phyloP scores from a whole-genome alignment of 2,329 filamentous ascomycete genomes.

The Cryphonectria parasitica region DNA sequence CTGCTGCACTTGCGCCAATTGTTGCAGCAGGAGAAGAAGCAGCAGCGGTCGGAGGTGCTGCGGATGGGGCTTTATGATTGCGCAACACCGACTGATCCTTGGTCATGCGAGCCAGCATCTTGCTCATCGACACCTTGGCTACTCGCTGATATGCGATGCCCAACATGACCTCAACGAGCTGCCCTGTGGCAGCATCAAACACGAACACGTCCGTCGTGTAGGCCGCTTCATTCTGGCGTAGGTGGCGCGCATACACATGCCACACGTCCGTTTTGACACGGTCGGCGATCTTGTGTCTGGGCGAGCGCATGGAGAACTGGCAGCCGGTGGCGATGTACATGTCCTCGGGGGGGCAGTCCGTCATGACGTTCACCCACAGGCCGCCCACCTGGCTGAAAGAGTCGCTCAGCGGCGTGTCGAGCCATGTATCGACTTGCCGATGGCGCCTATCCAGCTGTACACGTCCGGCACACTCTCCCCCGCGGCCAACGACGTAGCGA shows the following conservation, averaged over 20 bases:
- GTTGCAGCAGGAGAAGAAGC: no score
- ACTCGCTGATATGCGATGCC: slow-evolving; percentile 40
- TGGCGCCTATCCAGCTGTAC: slow-evolving; percentile 30
- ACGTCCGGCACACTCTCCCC: slow-evolving; percentile 37
- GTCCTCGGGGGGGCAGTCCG: slow-evolving; percentile 32
- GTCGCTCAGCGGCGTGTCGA: slow-evolving; percentile 38
- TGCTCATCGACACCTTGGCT: slow-evolving; percentile 36
- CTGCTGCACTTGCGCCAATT: background rate
- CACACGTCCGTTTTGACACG: slow-evolving; percentile 29
- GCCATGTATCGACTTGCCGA: slow-evolving; percentile 27
- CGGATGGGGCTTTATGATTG: background rate
- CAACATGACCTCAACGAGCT: slow-evolving; percentile 39
- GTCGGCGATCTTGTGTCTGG: slow-evolving; percentile 32
- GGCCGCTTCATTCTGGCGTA: slow-evolving; percentile 32
- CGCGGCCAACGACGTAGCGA: slow-evolving; percentile 35
- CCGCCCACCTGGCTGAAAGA: slow-evolving; percentile 42
- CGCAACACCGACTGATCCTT: slow-evolving; percentile 5
- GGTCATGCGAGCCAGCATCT: slow-evolving; percentile 34
- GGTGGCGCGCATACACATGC: slow-evolving; percentile 38
- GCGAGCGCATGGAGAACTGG: slow-evolving; percentile 40
- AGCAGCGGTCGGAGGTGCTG: background rate
- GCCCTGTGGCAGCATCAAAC: slow-evolving; percentile 37
- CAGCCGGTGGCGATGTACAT: slow-evolving; percentile 41
- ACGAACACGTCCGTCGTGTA: slow-evolving; percentile 42
- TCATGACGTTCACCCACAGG: slow-evolving; percentile 43